Evolutionary conservation across 139 green algal genomes (phyloP).

Genomic region (Desmodesmus armatus): DNA sequence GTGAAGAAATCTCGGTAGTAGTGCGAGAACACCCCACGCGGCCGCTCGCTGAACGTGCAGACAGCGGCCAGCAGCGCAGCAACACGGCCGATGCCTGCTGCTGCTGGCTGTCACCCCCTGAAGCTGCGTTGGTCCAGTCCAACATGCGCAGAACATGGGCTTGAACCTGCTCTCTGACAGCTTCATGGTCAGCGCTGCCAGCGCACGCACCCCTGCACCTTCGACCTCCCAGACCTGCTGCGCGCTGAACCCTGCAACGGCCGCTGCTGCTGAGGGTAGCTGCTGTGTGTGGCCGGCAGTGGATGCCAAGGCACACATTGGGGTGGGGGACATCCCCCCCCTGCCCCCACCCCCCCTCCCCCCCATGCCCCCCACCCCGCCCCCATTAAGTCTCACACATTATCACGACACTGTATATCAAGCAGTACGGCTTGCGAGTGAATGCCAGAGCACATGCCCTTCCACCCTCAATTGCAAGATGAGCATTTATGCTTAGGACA

Average conservation of each 20-base stretch:
- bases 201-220: constrained; percentile 56
- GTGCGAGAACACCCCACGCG: constrained; percentile 90
- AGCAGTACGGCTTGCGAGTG: too few species aligned
- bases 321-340: too few species aligned
- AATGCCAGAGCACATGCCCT: too few species aligned
- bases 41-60: constrained; percentile 68
- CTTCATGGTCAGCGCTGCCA: constrained; percentile 89
- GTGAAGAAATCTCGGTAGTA: constrained; percentile 83
- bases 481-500: too few species aligned
- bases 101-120: neutral
- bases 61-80: constrained; percentile 67
- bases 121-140: constrained; percentile 75
- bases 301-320: too few species aligned
- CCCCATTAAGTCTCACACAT: too few species aligned
- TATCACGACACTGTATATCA: too few species aligned
- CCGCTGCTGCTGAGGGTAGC: constrained; percentile 1
- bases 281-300: neutral
- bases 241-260: constrained; percentile 22
- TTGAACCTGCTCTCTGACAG: constrained; percentile 92
- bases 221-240: constrained; percentile 58
- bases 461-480: too few species aligned
- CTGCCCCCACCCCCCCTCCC: too few species aligned
- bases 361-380: too few species aligned
- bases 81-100: constrained; percentile 40
- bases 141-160: constrained; percentile 91